Percentiles rank a stretch among this genome's conserved stretches.
These are phyloP conservation scores for Cercophora newfieldiana DNA, from an alignment of 495 filamentous ascomycete genomes.

Conservation along the genomic window DNA sequence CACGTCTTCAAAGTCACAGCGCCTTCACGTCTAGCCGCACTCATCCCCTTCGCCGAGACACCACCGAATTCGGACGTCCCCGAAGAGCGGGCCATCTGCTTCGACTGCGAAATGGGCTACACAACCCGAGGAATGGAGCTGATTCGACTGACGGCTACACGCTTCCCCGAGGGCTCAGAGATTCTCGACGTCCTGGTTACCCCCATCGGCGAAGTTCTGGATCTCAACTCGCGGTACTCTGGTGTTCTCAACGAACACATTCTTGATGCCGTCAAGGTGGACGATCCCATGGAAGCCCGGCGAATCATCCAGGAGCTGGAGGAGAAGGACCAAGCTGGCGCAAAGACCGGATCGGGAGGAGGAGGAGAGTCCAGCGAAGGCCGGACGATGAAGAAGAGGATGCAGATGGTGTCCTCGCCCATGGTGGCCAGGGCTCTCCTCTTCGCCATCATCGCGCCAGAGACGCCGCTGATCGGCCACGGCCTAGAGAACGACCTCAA, in stretches of 20 bases:
- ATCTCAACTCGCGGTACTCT: conserved; percentile 88
- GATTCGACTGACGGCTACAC: conserved; percentile 80
- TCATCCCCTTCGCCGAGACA: conserved; percentile 78
- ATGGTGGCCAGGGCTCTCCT: conserved; percentile 69
- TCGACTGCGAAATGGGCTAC: conserved; percentile 99
- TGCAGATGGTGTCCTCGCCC: conserved; percentile 73
- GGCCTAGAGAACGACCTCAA: conserved; percentile 95
- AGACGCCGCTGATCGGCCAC: conserved; percentile 86
- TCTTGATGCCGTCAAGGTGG: conserved; percentile 50
- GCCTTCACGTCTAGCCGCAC: conserved; percentile 68
- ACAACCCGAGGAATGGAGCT: conserved; percentile 84
- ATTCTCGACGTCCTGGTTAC: conserved; percentile 83
- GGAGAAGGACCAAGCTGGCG: not conserved
- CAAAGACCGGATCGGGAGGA: conserved; percentile 6
- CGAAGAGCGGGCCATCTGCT: conserved; percentile 59
- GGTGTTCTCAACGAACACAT: conserved; percentile 78
- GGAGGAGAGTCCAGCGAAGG: not conserved
- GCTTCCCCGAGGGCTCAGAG: conserved; percentile 76
- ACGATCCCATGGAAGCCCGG: conserved; percentile 48
- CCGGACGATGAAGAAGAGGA: conserved; percentile 28
- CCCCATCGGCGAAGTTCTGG: conserved; percentile 79
- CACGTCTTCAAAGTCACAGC: conserved; percentile 90
- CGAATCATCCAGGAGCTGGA: not conserved
- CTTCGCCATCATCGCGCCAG: conserved; percentile 65
- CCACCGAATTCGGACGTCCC: conserved; percentile 56